Evolutionary conservation across 169 alveolate species (phyloP).

Genomic region (Toxoplasma gondii): DNA sequence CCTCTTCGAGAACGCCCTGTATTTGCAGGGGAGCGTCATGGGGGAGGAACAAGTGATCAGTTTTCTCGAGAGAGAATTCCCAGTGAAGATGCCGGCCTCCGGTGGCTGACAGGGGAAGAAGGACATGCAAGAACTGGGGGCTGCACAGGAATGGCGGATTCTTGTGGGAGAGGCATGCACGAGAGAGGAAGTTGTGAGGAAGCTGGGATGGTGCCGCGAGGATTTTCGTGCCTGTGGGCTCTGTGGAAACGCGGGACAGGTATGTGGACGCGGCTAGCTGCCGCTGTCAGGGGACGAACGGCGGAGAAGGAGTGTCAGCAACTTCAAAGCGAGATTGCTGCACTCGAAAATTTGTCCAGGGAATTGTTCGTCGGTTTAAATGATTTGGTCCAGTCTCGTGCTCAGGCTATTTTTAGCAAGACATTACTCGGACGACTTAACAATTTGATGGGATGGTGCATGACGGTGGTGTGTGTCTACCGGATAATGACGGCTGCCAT

Average conservation of each 20-base stretch:
- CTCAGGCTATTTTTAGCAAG: constrained; percentile 40
- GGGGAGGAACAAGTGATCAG: too few species aligned
- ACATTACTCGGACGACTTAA: constrained; percentile 38
- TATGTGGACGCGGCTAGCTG: not conserved
- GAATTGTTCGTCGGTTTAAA: constrained; percentile 53
- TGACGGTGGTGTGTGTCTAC: constrained; percentile 60
- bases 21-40: not conserved
- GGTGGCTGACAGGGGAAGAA: not conserved
- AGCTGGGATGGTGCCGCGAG: not conserved
- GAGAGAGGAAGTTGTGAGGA: not conserved
- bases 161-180: not conserved
- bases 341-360: constrained; percentile 47
- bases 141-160: not conserved
- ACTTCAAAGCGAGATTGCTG: constrained; percentile 51
- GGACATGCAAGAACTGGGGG: not conserved
- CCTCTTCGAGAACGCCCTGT: not conserved
- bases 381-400: constrained; percentile 53
- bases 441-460: constrained; percentile 60
- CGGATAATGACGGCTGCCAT: constrained; percentile 51
- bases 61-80: not conserved
- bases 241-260: not conserved
- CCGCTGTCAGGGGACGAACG: not conserved
- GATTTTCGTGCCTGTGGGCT: not conserved
- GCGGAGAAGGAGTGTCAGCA: constrained; percentile 41
- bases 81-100: not conserved